A percentile compares a stretch with the other conserved stretches of the same genome.
phyloP scores from a whole-genome alignment of 306 rosid species.

The Trifolium dubium region DNA sequence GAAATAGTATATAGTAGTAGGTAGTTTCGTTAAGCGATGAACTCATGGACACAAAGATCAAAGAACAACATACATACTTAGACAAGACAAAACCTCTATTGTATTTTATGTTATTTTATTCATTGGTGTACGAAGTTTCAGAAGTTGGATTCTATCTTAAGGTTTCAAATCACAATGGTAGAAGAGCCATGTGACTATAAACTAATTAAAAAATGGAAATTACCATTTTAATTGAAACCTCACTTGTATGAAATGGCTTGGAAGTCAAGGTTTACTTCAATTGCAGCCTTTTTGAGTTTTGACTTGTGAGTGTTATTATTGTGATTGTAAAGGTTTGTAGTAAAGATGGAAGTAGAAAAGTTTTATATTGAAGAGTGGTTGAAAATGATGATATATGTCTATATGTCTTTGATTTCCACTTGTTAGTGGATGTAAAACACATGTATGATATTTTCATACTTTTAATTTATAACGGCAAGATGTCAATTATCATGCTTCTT shows the following conservation, averaged over 20 bases:
- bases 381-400: constrained; percentile 21
- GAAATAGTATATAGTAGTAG: constrained; percentile 43
- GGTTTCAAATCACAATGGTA: constrained; percentile 35
- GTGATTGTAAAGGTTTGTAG: constrained; percentile 21
- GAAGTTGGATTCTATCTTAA: constrained; percentile 49
- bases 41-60: constrained; percentile 41
- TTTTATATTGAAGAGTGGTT: constrained; percentile 12
- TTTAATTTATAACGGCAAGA: constrained; percentile 15
- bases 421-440: constrained; percentile 41
- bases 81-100: constrained; percentile 46
- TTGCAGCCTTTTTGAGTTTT: constrained; percentile 43
- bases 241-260: constrained; percentile 30
- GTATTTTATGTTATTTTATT: constrained; percentile 7
- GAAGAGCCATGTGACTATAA: constrained; percentile 34
- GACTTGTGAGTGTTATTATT: constrained; percentile 33
- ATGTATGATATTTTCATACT: constrained; percentile 28
- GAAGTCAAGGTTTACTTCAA: constrained; percentile 40
- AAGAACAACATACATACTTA: constrained; percentile 44
- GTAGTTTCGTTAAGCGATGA: constrained; percentile 27
- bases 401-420: constrained; percentile 29
- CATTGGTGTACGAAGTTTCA: constrained; percentile 40
- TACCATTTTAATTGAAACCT: constrained; percentile 24
- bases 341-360: constrained; percentile 11
- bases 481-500: constrained; percentile 34
- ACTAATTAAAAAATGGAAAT: background rate